phyloP scores from a whole-genome alignment of 2,329 filamentous ascomycete genomes.

The Ophiostoma quercus region DNA sequence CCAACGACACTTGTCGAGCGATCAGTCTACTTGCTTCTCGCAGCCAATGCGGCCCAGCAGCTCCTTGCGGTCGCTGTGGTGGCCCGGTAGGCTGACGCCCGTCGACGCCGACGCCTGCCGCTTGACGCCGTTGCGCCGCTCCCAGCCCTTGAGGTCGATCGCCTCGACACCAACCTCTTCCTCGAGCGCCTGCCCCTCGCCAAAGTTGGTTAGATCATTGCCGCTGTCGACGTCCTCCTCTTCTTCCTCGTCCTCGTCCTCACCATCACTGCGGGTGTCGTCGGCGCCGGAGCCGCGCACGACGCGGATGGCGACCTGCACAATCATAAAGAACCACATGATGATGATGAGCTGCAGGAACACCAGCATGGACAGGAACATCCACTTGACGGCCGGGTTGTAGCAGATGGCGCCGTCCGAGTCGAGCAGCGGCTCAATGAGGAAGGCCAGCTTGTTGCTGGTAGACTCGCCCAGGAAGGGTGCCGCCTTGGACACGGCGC shows the following conservation, averaged over 20 bases:
- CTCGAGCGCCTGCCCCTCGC: slow-evolving; percentile 56
- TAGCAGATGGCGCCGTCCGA: slow-evolving; percentile 73
- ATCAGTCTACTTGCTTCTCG: slow-evolving; percentile 62
- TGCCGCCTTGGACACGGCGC: slow-evolving; percentile 16
- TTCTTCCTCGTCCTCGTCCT: slow-evolving; percentile 60
- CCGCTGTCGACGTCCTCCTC: slow-evolving; percentile 53
- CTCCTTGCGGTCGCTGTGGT: slow-evolving; percentile 73
- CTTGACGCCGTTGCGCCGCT: slow-evolving; percentile 51
- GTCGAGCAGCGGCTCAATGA: slow-evolving; percentile 69
- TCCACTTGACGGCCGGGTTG: slow-evolving; percentile 66
- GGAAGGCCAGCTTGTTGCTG: slow-evolving; percentile 50
- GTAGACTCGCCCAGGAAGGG: slow-evolving; percentile 13
- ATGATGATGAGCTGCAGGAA: slow-evolving; percentile 74
- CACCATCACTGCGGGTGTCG: slow-evolving; percentile 81
- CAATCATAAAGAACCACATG: slow-evolving; percentile 83
- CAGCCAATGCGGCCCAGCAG: slow-evolving; percentile 76
- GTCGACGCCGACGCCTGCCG: slow-evolving; percentile 47
- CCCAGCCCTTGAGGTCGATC: slow-evolving; percentile 61
- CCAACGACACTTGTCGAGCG: background rate
- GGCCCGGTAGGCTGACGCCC: slow-evolving; percentile 62
- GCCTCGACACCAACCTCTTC: slow-evolving; percentile 71
- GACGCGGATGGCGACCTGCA: slow-evolving; percentile 75
- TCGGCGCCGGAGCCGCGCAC: slow-evolving; percentile 72
- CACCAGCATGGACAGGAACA: slow-evolving; percentile 71
- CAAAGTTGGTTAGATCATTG: slow-evolving; percentile 48